phyloP scores from a whole-genome alignment of 2,329 filamentous ascomycete genomes.

The Apiospora aurea region DNA sequence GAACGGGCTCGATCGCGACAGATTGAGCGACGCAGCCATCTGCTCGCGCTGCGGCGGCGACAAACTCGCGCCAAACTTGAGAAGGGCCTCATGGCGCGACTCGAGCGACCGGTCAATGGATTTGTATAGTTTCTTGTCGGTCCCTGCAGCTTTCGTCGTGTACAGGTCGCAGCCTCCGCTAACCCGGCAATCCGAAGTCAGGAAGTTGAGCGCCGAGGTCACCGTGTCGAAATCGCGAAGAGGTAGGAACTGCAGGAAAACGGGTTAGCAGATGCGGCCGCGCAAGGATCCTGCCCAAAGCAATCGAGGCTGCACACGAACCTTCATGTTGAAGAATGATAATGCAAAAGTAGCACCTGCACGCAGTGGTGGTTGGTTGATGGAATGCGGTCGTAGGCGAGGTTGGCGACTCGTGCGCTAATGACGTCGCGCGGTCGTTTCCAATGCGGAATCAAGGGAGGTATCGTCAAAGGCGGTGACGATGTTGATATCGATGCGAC shows the following conservation, averaged over 20 bases:
- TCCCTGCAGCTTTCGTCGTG: constrained; percentile 93
- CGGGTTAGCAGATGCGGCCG: neutral
- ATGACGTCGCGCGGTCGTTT: constrained; percentile 19
- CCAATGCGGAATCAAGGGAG: neutral
- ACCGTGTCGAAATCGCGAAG: constrained; percentile 91
- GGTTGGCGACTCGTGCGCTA: constrained; percentile 9
- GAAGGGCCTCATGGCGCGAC: constrained; percentile 86
- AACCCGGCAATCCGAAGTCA: constrained; percentile 90
- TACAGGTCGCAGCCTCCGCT: constrained; percentile 95
- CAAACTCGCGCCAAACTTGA: constrained; percentile 85
- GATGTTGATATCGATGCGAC: neutral
- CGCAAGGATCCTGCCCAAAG: neutral
- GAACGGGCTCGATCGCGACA: constrained; percentile 89
- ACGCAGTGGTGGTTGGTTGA: neutral
- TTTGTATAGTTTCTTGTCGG: constrained; percentile 97
- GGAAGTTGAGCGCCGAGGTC: constrained; percentile 92
- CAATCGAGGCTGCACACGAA: constrained; percentile 17
- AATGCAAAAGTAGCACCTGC: neutral
- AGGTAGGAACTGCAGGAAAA: constrained; percentile 78
- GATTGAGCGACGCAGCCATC: constrained; percentile 72
- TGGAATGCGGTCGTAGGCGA: neutral
- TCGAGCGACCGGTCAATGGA: constrained; percentile 92
- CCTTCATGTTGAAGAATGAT: constrained; percentile 29
- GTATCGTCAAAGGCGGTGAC: neutral
- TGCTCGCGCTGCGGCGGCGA: constrained; percentile 81